A percentile compares a stretch with the other conserved stretches of the same genome.
Evolutionary conservation across 805 yeast genomes (phyloP).

Genomic region (Scheffersomyces coipomensis): DNA sequence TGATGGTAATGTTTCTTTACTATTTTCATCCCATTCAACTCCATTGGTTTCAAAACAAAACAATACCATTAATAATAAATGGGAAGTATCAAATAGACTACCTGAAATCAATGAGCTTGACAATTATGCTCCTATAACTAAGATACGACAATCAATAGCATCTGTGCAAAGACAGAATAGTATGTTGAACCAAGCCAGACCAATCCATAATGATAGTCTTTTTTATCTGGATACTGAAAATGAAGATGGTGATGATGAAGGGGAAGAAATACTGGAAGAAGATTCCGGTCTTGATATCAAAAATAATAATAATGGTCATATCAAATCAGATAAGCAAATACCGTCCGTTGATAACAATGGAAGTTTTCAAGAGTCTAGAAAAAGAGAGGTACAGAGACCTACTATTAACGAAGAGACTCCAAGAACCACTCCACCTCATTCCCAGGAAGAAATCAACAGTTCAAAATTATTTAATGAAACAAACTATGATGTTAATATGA

Average conservation of each 20-base stretch:
- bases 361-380: background rate
- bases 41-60: constrained; percentile 12
- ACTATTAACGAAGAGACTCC: constrained; percentile 19
- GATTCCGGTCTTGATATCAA: background rate
- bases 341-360: background rate
- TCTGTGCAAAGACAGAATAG: background rate
- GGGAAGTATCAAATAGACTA: background rate
- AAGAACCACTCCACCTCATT: constrained; percentile 33
- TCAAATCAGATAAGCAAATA: background rate
- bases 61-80: no score
- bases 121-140: background rate
- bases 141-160: background rate
- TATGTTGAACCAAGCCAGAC: background rate
- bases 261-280: background rate
- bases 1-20: background rate
- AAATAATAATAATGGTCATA: background rate
- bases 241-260: constrained; percentile 3
- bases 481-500: constrained; percentile 9
- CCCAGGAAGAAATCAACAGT: constrained; percentile 16
- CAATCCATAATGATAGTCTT: constrained; percentile 3
- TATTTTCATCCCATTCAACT: constrained; percentile 24
- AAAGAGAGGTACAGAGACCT: background rate
- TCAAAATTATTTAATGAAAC: constrained; percentile 1
- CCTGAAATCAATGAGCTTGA: background rate
- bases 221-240: background rate